Evolutionary conservation across 306 rosid genomes (phyloP).

Genomic region (Prunus kanzakura): DNA sequence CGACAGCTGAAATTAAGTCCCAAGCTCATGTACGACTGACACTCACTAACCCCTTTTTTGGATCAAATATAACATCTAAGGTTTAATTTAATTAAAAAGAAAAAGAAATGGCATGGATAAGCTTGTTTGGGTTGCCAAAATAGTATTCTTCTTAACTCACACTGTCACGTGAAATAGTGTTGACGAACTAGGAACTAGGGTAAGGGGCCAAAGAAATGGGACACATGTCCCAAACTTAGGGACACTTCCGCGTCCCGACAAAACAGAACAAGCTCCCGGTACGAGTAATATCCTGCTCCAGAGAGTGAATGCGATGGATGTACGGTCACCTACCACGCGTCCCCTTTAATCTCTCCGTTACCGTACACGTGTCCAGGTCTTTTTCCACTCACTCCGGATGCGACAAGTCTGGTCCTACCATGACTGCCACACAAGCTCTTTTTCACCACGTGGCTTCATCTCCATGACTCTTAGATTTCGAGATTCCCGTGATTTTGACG

Average conservation of each 20-base stretch:
- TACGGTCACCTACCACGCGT: slow-evolving; percentile 34
- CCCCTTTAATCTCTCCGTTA: background rate
- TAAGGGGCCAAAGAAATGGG: background rate
- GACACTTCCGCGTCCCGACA: slow-evolving; percentile 19
- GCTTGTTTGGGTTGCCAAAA: background rate
- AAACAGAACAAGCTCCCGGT: slow-evolving; percentile 8
- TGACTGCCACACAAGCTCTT: background rate
- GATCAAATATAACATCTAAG: too few species aligned
- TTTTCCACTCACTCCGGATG: background rate
- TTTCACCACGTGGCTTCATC: slow-evolving; percentile 7
- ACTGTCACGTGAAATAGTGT: slow-evolving; percentile 13
- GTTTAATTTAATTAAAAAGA: too few species aligned
- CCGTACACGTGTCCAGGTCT: slow-evolving; percentile 38
- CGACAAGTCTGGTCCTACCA: background rate
- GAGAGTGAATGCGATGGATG: background rate
- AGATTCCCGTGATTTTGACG: slow-evolving; percentile 34
- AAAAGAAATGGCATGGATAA: background rate
- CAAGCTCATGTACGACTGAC: too few species aligned
- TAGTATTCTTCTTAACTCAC: background rate
- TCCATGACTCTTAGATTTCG: slow-evolving; percentile 9
- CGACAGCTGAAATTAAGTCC: too few species aligned
- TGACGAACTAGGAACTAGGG: background rate
- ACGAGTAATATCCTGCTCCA: slow-evolving; percentile 23
- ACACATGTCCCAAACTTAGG: slow-evolving; percentile 29
- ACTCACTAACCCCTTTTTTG: too few species aligned